These are phyloP conservation scores for Bipolaris cookei DNA, from an alignment of 2,329 filamentous ascomycete genomes.

Conservation along the genomic window DNA sequence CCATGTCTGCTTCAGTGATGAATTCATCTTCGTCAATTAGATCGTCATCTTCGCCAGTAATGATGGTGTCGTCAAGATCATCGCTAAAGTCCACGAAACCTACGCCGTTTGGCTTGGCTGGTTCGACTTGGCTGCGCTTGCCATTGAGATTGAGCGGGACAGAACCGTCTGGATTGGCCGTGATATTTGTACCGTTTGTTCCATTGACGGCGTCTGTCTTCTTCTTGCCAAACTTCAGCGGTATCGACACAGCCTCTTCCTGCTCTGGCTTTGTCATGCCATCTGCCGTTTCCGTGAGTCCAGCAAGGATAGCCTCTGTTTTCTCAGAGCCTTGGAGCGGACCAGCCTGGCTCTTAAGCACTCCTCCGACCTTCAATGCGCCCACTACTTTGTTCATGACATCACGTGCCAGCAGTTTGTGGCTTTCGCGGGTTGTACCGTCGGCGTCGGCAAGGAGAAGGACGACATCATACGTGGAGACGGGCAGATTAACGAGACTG, in stretches of 20 bases:
- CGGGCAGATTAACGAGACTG: conserved; percentile 78
- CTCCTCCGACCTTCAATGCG: conserved; percentile 72
- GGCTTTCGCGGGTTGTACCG: conserved; percentile 66
- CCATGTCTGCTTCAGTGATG: conserved; percentile 83
- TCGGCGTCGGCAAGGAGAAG: conserved; percentile 82
- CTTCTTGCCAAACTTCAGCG: conserved; percentile 69
- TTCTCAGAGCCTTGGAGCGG: conserved; percentile 62
- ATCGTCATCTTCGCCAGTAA: conserved; percentile 72
- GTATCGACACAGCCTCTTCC: conserved; percentile 62
- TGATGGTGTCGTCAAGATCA: conserved; percentile 63
- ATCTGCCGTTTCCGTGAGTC: conserved; percentile 68
- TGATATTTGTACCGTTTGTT: conserved; percentile 31
- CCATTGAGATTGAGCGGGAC: conserved; percentile 49
- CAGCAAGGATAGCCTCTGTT: conserved; percentile 84
- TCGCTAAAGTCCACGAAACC: conserved; percentile 67
- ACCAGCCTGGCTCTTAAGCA: conserved; percentile 72
- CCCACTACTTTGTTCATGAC: conserved; percentile 73
- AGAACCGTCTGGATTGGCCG: conserved; percentile 45
- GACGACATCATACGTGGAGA: conserved; percentile 80
- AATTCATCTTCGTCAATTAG: conserved; percentile 90
- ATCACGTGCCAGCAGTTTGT: conserved; percentile 68
- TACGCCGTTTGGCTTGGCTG: conserved; percentile 44
- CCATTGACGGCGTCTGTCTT: conserved; percentile 55
- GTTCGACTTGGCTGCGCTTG: conserved; percentile 52
- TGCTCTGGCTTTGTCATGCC: conserved; percentile 77